Evolutionary conservation across 2,329 filamentous ascomycete species (phyloP), one percentile per base, ranked within the genome.

Genomic region (Trichothecium roseum): DNA sequence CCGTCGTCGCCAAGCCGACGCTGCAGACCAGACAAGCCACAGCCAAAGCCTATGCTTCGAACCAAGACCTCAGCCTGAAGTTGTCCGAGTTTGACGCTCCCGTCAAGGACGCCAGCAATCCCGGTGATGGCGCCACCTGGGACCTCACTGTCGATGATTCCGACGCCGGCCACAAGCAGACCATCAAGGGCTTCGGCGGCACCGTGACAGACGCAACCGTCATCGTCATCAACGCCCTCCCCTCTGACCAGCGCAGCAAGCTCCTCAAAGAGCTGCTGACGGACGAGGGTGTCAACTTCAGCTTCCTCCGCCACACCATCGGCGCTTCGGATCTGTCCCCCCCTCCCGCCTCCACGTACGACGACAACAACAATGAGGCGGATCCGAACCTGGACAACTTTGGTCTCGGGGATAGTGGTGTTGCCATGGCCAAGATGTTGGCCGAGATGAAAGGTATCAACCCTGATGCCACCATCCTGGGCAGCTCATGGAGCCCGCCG

Each of bases 161-260:
- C 5, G 20, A 45, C 13, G 39, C 49, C 4, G 60, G 60, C 13
- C 40, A 55, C 44, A 62, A 59, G 40, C 60, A 63, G 44, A 52
- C 40, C 18, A 46, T 63, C 42, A 52, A 43, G 16, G 59, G 60
- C 5, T 63, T 63, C 37, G 59, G 60, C 18, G 59, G 54, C 8
- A 49, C 59, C 7, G 56, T 63, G 18, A 62, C 60, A 3, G 60
- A 63, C 37, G 55, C 58, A 17, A 62, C 59, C 4, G 56, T 62
- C 8, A 44, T 50, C 28, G 54, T 58, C 24, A 48, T 62, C 42
- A 53, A 55, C 32, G 38, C 45, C 8, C 51, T 63, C 8, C 40
- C 55, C 7, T 40, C 43, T 17, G 45, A 46, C 34, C 44, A 48
- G 31, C 53, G 50, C 18, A 47, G 42, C 22, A 38, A 49, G 36